These are phyloP conservation scores for Diaporthe destruens DNA, from an alignment of 2,329 filamentous ascomycete species.

Conservation along the genomic window DNA sequence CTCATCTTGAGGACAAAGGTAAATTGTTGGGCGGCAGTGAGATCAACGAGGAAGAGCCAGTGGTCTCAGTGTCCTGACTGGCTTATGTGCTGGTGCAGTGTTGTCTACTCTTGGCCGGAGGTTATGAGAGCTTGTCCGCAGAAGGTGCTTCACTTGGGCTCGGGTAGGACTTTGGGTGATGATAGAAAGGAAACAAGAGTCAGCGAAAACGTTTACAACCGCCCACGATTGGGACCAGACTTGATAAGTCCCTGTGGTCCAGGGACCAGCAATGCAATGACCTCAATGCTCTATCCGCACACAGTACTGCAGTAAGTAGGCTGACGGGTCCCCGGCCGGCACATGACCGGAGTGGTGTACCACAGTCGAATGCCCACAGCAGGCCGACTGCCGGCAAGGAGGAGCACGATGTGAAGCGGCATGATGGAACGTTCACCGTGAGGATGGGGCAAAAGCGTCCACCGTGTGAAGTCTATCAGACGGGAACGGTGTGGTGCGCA, in stretches of 20 bases:
- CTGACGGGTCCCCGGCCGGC: slow-evolving; percentile 33
- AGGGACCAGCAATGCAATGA: slow-evolving; percentile 36
- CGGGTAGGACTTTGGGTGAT: not conserved
- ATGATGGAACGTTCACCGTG: slow-evolving; percentile 42
- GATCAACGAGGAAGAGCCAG: not conserved
- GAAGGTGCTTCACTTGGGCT: not conserved
- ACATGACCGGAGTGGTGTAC: slow-evolving; percentile 22
- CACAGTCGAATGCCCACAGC: not conserved
- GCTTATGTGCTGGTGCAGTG: not conserved
- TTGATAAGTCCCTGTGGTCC: slow-evolving; percentile 35
- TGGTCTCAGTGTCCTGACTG: not conserved
- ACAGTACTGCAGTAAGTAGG: slow-evolving; percentile 1
- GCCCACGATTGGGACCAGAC: slow-evolving; percentile 7
- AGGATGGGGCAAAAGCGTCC: slow-evolving; percentile 14
- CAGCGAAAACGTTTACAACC: not conserved
- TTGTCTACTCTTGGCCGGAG: not conserved
- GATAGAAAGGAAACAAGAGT: not conserved
- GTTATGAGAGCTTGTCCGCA: no score
- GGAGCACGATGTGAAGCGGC: slow-evolving; percentile 4
- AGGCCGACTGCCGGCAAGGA: slow-evolving; percentile 11
- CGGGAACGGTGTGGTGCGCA: slow-evolving; percentile 35
- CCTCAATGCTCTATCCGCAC: slow-evolving; percentile 35
- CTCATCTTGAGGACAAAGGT: slow-evolving; percentile 64
- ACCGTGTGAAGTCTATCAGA: slow-evolving; percentile 38
- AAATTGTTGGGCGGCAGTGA: not conserved